A percentile compares a stretch with the other conserved stretches of the same genome.
These are phyloP conservation scores for Trichoderma guizhouense DNA, from an alignment of 2,329 filamentous ascomycete species.

Conservation along the genomic window DNA sequence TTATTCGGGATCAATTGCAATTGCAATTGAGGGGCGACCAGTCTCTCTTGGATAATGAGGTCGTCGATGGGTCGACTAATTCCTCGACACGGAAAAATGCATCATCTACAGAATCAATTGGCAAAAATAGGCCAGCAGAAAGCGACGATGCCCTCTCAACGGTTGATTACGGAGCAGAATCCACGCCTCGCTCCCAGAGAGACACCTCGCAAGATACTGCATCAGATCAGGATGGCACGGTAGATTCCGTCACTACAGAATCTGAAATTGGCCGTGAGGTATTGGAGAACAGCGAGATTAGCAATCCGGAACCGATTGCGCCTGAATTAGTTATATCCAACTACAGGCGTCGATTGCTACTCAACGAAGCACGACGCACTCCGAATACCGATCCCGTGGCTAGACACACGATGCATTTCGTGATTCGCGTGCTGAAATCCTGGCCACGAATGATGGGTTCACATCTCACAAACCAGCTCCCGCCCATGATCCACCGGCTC, in stretches of 20 bases:
- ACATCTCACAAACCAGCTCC: neutral
- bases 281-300: neutral
- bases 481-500: neutral
- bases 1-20: neutral
- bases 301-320: neutral
- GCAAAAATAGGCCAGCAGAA: neutral
- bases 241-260: neutral
- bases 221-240: neutral
- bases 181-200: neutral
- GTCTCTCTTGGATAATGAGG: too few relatives aligned
- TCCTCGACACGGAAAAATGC: neutral
- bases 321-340: neutral
- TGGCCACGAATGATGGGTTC: neutral
- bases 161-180: neutral
- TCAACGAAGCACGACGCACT: neutral
- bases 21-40: too few relatives aligned
- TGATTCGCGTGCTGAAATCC: neutral
- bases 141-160: neutral
- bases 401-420: neutral
- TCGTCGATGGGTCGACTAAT: too few relatives aligned
- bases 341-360: neutral
- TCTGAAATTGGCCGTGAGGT: neutral
- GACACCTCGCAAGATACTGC: neutral
- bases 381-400: neutral
- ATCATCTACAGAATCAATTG: too few relatives aligned